These are phyloP conservation scores for Penicillium nordicum DNA, from an alignment of 2,329 filamentous ascomycete species.

Conservation along the genomic window DNA sequence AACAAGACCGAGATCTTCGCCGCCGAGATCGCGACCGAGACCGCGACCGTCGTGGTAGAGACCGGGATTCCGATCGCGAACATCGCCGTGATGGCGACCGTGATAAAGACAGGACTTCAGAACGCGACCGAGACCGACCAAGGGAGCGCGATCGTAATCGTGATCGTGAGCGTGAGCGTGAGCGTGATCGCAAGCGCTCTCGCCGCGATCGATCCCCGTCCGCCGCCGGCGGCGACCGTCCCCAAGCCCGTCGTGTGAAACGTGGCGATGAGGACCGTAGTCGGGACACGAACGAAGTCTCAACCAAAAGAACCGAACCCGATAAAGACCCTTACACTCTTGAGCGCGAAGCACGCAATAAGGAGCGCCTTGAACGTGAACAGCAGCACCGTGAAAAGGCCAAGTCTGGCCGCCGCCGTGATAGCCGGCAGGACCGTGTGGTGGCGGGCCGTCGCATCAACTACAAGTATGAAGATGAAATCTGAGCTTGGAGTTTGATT, in stretches of 20 bases:
- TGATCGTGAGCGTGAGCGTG: slow-evolving; percentile 46
- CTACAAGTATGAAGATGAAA: slow-evolving; percentile 51
- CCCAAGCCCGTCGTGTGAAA: slow-evolving; percentile 37
- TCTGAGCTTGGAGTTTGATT: slow-evolving; percentile 4
- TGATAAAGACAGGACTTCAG: slow-evolving; percentile 37
- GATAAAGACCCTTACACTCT: slow-evolving; percentile 68
- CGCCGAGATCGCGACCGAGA: slow-evolving; percentile 25
- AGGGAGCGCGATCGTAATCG: slow-evolving; percentile 25
- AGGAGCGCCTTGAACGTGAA: slow-evolving; percentile 63
- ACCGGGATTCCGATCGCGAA: slow-evolving; percentile 34
- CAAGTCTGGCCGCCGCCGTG: slow-evolving; percentile 34
- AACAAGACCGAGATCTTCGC: slow-evolving; percentile 22
- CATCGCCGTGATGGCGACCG: slow-evolving; percentile 25
- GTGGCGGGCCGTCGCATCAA: slow-evolving; percentile 41
- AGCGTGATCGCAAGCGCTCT: slow-evolving; percentile 42
- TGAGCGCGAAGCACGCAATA: slow-evolving; percentile 65
- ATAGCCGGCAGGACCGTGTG: slow-evolving; percentile 32
- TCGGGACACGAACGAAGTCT: slow-evolving; percentile 17
- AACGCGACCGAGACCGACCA: slow-evolving; percentile 27
- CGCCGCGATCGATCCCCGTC: slow-evolving; percentile 42
- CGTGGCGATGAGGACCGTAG: slow-evolving; percentile 29
- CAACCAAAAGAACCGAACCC: slow-evolving; percentile 20
- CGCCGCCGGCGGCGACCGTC: slow-evolving; percentile 31
- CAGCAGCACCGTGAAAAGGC: slow-evolving; percentile 59
- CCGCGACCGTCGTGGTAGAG: slow-evolving; percentile 39